Evolutionary conservation across 1,139 yeast species (phyloP).

Genomic region (Blastobotrys indianensis): DNA sequence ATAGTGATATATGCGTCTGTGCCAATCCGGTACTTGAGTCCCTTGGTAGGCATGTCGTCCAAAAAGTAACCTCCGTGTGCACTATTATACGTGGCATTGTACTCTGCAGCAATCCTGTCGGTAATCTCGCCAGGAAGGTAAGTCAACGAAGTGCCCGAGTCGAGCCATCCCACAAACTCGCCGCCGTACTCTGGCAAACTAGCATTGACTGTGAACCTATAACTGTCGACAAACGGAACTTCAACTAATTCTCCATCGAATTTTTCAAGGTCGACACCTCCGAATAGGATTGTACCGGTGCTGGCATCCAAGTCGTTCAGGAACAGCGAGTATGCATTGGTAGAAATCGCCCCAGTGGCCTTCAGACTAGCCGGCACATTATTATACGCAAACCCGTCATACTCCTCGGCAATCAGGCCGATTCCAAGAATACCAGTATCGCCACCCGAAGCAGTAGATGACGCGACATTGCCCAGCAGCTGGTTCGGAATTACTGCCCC

Average conservation of each 20-base stretch:
- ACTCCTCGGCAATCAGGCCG: slow-evolving; percentile 40
- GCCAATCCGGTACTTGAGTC: slow-evolving; percentile 19
- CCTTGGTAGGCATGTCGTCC: slow-evolving; percentile 10
- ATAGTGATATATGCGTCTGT: slow-evolving; percentile 27
- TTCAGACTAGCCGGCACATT: slow-evolving; percentile 29
- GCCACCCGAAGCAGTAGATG: slow-evolving; percentile 20
- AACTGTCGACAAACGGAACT: slow-evolving; percentile 22
- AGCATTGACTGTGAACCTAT: slow-evolving; percentile 14
- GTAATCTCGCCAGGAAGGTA: slow-evolving; percentile 26
- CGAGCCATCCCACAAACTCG: slow-evolving; percentile 25
- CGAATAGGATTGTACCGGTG: slow-evolving; percentile 37
- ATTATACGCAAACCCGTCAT: slow-evolving; percentile 44
- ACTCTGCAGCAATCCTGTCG: slow-evolving; percentile 20
- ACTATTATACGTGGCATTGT: slow-evolving; percentile 20
- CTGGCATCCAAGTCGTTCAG: slow-evolving; percentile 15
- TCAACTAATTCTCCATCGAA: slow-evolving; percentile 11
- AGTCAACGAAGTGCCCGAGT: slow-evolving; percentile 35
- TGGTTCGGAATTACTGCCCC: slow-evolving; percentile 35
- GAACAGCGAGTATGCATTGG: slow-evolving; percentile 38
- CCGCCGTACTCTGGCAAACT: slow-evolving; percentile 15
- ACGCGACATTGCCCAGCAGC: slow-evolving; percentile 43
- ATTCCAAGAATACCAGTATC: slow-evolving; percentile 45
- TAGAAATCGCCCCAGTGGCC: slow-evolving; percentile 43
- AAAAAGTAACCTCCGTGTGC: slow-evolving; percentile 10
- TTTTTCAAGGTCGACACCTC: slow-evolving; percentile 23